Base-by-base conservation (phyloP, 768 basidiomycete species). In the Favolaschia claudopus region DNA sequence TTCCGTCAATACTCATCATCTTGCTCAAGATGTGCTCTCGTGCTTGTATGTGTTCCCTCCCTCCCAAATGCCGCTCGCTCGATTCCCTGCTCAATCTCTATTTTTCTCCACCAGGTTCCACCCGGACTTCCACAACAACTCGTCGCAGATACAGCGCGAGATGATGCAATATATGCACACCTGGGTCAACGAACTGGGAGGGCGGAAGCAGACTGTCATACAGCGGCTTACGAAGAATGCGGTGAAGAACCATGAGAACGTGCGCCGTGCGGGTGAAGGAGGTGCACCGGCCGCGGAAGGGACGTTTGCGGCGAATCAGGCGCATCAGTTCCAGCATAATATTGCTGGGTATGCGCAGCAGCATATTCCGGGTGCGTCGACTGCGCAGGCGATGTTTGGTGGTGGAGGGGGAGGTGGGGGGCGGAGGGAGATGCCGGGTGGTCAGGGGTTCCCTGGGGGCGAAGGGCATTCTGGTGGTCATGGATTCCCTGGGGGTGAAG, bases 21-120 rank as follows among this genome's bases (percentile, higher is more conserved):
- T 85, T 10, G 83, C 80, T 0, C 89, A 91, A 44, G 89, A 91
- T 15, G 75, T 88, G 53, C 71, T 90, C 7, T 80, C 87, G 61
- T 87, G 85, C 79, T 67, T 92, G 89, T 89, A 68, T 31, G 86
- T 73, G 25, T 24, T 14, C 22, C 32, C 40, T 50, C 37, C n/a
- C 48, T 29, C 10, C 7, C 29, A 20, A 22, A 27, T 33, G 13
- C 48, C 22, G 34, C 25, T 27, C 5, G 19, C 17, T 46, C 29
- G 27, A 40, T 15, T 45, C 28, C 37, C 14, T 47, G 15, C 44
- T 29, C 28, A 20, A 25, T 37, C 13, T 54, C 14, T 37, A 39
- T 13, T 33, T 39, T 33, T 45, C n/a, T n/a, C n/a, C n/a, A n/a
- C n/a, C n/a, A 92, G 91, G 22, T 93, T 94, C 81, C 92, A 95